These are phyloP conservation scores for Lachnellula occidentalis DNA, from an alignment of 2,329 filamentous ascomycete genomes.

Conservation along the genomic window DNA sequence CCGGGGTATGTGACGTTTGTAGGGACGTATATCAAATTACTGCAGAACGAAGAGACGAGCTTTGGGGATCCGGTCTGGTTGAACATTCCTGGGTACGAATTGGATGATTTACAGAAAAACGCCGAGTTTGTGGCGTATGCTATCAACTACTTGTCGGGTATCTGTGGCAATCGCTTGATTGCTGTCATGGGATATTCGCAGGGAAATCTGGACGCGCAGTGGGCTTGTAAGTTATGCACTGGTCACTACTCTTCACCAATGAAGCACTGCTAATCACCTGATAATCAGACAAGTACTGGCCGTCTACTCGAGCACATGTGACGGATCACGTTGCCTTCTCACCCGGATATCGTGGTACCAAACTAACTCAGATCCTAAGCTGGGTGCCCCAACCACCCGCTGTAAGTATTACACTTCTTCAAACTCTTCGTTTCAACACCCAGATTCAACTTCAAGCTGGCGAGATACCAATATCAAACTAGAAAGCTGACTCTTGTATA, in stretches of 20 bases:
- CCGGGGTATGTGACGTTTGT: slow-evolving; percentile 36
- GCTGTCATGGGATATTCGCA: slow-evolving; percentile 50
- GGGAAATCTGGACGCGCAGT: slow-evolving; percentile 49
- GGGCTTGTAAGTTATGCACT: slow-evolving; percentile 36
- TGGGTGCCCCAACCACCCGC: slow-evolving; percentile 5
- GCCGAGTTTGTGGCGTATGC: slow-evolving; percentile 53
- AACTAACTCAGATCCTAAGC: slow-evolving; percentile 30
- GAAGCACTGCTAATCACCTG: background rate
- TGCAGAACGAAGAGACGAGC: slow-evolving; percentile 31
- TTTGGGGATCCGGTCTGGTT: slow-evolving; percentile 49
- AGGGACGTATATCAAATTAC: slow-evolving; percentile 43
- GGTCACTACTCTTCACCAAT: background rate
- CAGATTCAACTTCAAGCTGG: background rate
- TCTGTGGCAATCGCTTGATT: slow-evolving; percentile 34
- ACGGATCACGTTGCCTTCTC: slow-evolving; percentile 48
- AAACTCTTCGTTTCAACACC: background rate
- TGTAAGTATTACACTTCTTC: background rate
- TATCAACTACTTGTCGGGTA: slow-evolving; percentile 47
- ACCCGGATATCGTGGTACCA: slow-evolving; percentile 47
- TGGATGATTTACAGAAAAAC: slow-evolving; percentile 45
- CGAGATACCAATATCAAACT: background rate
- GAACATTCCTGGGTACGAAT: slow-evolving; percentile 44
- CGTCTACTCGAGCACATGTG: slow-evolving; percentile 39
- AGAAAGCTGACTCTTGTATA: background rate
- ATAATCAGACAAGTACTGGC: slow-evolving; percentile 46